phyloP scores from a whole-genome alignment of 1,284 basidiomycete genomes.

The Puccinia novopanici region DNA sequence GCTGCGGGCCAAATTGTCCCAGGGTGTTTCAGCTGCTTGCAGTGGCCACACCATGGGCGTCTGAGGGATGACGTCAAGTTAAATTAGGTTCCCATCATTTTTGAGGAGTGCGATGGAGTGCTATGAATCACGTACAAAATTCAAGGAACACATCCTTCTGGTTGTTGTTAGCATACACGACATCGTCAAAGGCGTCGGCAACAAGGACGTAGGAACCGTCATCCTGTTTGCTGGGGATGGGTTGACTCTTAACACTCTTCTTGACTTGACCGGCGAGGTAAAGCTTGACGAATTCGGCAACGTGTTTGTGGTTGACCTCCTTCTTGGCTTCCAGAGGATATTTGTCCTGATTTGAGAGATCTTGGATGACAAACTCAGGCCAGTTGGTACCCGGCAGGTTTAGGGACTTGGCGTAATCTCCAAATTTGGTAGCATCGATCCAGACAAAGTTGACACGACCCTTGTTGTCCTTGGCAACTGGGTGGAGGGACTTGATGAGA shows the following conservation, averaged over 20 bases:
- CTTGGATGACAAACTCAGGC: constrained; percentile 93
- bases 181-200: constrained; percentile 79
- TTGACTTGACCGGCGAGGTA: constrained; percentile 74
- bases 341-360: constrained; percentile 80
- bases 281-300: constrained; percentile 68
- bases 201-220: constrained; percentile 83
- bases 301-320: constrained; percentile 64
- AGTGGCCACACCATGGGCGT: constrained; percentile 85
- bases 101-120: not conserved
- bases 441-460: constrained; percentile 94
- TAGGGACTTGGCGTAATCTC: constrained; percentile 91
- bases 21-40: constrained; percentile 92
- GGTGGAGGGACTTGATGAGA: constrained; percentile 71
- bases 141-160: constrained; percentile 94
- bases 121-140: constrained; percentile 59
- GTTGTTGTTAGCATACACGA: constrained; percentile 71
- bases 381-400: constrained; percentile 82
- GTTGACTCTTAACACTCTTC: constrained; percentile 86
- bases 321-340: constrained; percentile 78
- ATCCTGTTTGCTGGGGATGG: constrained; percentile 79
- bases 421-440: constrained; percentile 94
- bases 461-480: constrained; percentile 78
- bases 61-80: constrained; percentile 62
- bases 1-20: constrained; percentile 86
- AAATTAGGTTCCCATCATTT: not conserved